Evolutionary conservation across 768 basidiomycete species (phyloP), one percentile per base, ranked within the genome.

Genomic region (Cystobasidium onofrii): DNA sequence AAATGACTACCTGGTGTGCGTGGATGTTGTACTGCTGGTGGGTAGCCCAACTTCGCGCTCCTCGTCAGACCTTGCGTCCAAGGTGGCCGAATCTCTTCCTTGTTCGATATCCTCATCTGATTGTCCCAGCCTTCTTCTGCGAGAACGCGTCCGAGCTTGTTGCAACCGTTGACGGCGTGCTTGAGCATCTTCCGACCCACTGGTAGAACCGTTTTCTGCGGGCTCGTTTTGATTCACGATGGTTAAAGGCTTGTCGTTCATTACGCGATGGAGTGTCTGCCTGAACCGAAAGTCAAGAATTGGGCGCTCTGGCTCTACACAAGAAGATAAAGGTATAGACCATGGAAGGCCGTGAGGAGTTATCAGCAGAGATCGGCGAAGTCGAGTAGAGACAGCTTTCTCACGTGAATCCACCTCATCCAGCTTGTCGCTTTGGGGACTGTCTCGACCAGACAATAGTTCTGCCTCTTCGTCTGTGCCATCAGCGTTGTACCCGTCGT

Each of bases 221-320:
- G 50, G 3, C 20, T 60, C 69, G 17, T 17, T 70, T 17, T 27
- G 7, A 23, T 10, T 18, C 61, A 34, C 29, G 12, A 46, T 29
- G 1, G 69, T n/a, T 12, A 60, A 7, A 1, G 69, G 54, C 55
- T 60, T 60, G 55, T 71, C 69, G 39, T 71, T 54, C 54, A 71
- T 33, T 13, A 71, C 39, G 69, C 69, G 69, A 25, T 71, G 50
- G 1, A 71, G 31, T 6, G 69, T 71, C 25, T 6, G 69, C n/a
- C 69, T 54, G 25, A 71, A 10, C 15, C 55, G 54, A 20, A 71
- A 39, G 55, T 71, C 29, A 6, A 71, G 33, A 44, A 71, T 39
- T 27, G 69, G 69, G 13, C 44, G 43, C 7, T 46, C 43, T 25
- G 13, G 10, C 7, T 27, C 33, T 9, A 41, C 41, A 12, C 9